These are phyloP conservation scores for Nothophaeocryptopus gaeumannii DNA, from an alignment of 2,329 filamentous ascomycete genomes.

Conservation along the genomic window DNA sequence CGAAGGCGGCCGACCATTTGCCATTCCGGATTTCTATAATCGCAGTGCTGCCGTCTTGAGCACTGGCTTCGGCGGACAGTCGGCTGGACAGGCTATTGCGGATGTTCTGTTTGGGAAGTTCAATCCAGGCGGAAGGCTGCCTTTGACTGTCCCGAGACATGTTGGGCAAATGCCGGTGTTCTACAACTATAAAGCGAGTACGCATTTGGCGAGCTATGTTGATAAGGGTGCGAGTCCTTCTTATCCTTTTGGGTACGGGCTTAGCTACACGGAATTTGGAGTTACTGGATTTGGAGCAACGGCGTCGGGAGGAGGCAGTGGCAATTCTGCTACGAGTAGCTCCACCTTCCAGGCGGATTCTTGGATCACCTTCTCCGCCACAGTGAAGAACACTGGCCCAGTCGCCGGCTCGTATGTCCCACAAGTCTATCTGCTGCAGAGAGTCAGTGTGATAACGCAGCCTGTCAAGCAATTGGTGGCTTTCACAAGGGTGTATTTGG, in stretches of 20 bases:
- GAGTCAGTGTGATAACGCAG: constrained; percentile 42
- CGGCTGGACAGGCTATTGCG: constrained; percentile 13
- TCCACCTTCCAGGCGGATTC: background rate
- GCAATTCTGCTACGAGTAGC: background rate
- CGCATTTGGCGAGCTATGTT: constrained; percentile 7
- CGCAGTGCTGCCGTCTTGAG: constrained; percentile 10
- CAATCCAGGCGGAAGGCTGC: constrained; percentile 13
- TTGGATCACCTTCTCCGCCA: constrained; percentile 38
- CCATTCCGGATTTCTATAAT: constrained; percentile 16
- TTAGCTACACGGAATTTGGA: constrained; percentile 13
- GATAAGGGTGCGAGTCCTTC: constrained; percentile 10
- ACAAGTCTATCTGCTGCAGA: constrained; percentile 43
- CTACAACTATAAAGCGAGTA: constrained; percentile 14
- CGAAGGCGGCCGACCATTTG: constrained; percentile 16
- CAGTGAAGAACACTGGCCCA: constrained; percentile 37
- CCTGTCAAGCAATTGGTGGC: constrained; percentile 46
- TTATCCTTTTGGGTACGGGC: constrained; percentile 17
- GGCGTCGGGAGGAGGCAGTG: no score
- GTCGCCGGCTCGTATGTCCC: constrained; percentile 40
- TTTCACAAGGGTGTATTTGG: constrained; percentile 42
- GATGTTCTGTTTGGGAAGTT: constrained; percentile 14
- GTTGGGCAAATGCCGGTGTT: constrained; percentile 17
- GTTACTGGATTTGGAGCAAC: background rate
- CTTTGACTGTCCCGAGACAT: constrained; percentile 11
- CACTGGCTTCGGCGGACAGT: constrained; percentile 16